A percentile compares a stretch with the other conserved stretches of the same genome.
Evolutionary conservation across 2,329 filamentous ascomycete species (phyloP).

Genomic region (Ophiostoma piceae): DNA sequence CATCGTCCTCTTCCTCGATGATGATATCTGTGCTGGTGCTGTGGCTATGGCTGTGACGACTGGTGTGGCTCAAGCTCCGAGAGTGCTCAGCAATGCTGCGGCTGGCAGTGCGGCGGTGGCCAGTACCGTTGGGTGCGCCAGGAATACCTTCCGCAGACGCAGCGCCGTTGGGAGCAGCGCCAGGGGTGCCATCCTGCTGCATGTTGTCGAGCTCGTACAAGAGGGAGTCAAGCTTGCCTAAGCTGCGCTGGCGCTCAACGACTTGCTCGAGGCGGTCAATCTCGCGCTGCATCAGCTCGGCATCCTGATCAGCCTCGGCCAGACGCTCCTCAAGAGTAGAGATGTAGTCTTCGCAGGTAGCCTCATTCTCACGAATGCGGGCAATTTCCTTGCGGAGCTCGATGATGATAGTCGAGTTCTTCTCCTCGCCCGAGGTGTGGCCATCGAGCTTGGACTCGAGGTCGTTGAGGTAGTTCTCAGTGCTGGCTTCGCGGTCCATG

Average conservation of each 20-base stretch:
- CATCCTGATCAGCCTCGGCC: constrained; percentile 91
- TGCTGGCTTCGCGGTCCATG: constrained; percentile 83
- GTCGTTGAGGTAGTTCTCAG: constrained; percentile 87
- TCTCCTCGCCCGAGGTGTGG: constrained; percentile 86
- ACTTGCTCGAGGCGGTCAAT: constrained; percentile 92
- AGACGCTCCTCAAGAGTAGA: constrained; percentile 92
- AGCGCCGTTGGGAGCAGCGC: not conserved
- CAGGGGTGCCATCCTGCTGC: constrained; percentile 42
- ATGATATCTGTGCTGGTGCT: constrained; percentile 46
- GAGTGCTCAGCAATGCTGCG: constrained; percentile 47
- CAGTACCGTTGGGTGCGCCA: constrained; percentile 37
- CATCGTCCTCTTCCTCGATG: constrained; percentile 47
- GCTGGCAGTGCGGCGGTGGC: constrained; percentile 41
- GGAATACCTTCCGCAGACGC: not conserved
- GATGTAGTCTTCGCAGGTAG: constrained; percentile 90
- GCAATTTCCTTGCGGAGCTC: constrained; percentile 89
- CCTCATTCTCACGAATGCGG: constrained; percentile 82
- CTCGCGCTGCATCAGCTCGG: constrained; percentile 94
- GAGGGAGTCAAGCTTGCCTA: constrained; percentile 89
- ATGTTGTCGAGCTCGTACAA: constrained; percentile 83
- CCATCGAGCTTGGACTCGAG: constrained; percentile 86
- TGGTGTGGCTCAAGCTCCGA: constrained; percentile 49
- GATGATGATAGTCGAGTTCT: constrained; percentile 75
- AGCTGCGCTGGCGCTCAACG: constrained; percentile 86
- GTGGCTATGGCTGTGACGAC: constrained; percentile 45